These are phyloP conservation scores for Penicillium odoratum DNA, from an alignment of 495 filamentous ascomycete species.

Conservation along the genomic window DNA sequence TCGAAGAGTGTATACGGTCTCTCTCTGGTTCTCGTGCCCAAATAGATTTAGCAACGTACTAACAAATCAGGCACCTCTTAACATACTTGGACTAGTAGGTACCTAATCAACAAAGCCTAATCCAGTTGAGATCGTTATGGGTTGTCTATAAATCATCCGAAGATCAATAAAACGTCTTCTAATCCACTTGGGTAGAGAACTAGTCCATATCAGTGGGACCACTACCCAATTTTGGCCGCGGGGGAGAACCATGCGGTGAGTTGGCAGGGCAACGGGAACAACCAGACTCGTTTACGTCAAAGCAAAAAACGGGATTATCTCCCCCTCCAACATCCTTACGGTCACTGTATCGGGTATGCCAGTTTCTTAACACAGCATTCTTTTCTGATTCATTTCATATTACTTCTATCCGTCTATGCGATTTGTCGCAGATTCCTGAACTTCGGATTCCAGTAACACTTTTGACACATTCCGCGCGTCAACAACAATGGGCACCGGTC, in stretches of 20 bases:
- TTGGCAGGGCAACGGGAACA: slow-evolving; percentile 6
- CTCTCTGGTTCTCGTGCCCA: too few relatives aligned
- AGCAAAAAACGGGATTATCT: not conserved
- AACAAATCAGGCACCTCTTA: too few relatives aligned
- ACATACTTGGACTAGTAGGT: too few relatives aligned
- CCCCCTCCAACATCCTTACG: not conserved
- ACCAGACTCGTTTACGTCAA: not conserved
- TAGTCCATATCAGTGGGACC: not conserved
- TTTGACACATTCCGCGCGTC: slow-evolving; percentile 35
- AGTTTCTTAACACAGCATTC: too few relatives aligned
- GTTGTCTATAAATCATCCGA: too few relatives aligned
- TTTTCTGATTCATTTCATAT: not conserved
- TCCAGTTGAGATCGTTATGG: too few relatives aligned
- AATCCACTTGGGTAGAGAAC: not conserved
- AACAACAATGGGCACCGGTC: slow-evolving; percentile 27
- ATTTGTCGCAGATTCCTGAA: not conserved
- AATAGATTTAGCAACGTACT: too few relatives aligned
- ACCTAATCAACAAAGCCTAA: not conserved
- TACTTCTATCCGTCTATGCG: not conserved
- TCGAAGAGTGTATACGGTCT: too few relatives aligned
- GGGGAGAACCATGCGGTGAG: slow-evolving; percentile 1
- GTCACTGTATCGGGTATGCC: not conserved
- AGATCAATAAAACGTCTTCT: not conserved
- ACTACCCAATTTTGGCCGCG: not conserved
- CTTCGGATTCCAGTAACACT: slow-evolving; percentile 8